Evolutionary conservation across 179 eudicot species (phyloP), one percentile per base, ranked within the genome.

Genomic region (Nepenthes alata): DNA sequence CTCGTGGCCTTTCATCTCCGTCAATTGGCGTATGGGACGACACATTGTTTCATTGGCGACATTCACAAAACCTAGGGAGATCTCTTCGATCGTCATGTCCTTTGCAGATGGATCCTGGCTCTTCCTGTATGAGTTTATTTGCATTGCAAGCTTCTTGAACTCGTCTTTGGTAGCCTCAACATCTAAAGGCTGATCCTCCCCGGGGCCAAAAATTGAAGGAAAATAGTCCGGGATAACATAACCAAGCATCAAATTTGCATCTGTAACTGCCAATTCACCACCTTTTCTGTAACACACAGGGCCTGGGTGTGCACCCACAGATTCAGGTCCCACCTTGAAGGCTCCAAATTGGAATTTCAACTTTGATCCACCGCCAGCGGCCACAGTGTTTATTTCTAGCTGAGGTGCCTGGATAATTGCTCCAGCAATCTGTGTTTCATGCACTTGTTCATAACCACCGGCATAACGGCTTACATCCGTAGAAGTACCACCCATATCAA

Each of bases 41-140:
- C 98, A 90, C 98, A 93, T 93, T 37, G 98, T 93, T 65, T 93
- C 98, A 73, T 93, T 93, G 39, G 98, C 97, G 50, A 90, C 98
- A 74, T 89, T 80, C 39, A 93, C 85, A 78, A 85, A 93, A 16
- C 97, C 98, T 60, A 85, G 95, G 55, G 98, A 97, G 68, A 93
- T 83, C 64, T 90, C 95, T 74, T 93, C 98, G 52, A 93, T 73
- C 0, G 88, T 78, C 98, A 93, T 93, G 64, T 93, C 95, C 63
- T 83, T 82, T 16, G 81, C 78, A 7, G 75, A 68, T 49, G 80
- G 72, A 70, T 93, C 91, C 55, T 86, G 97, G 71, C 70, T 74
- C 76, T 80, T 89, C 75, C 98, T 76, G 63, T 89, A 72, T 35
- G 74, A 61, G 79, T 89, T 89, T 56, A 93, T 87, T 69, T 85